phyloP scores from a whole-genome alignment of 225 moss, liverwort and hornwort genomes.

The Neckera pumila region DNA sequence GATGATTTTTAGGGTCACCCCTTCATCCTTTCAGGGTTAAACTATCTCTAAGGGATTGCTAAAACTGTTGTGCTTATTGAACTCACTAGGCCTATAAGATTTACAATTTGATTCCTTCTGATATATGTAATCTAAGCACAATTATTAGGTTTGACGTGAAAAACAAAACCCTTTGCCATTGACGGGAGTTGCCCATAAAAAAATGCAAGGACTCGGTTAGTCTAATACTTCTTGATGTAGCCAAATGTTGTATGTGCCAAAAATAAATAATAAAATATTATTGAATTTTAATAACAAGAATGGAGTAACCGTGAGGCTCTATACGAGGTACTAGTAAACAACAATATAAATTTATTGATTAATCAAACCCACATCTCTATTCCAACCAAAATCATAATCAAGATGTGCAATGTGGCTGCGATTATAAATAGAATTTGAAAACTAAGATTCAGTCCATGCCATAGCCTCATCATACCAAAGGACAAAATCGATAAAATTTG shows the following conservation, averaged over 20 bases:
- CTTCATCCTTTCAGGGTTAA: background rate
- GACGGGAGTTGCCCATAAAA: rapidly evolving
- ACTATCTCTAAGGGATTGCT: rapidly evolving
- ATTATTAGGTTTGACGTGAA: background rate
- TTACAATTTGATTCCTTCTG: background rate
- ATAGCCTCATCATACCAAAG: too few relatives aligned
- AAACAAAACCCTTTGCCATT: background rate
- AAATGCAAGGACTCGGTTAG: background rate
- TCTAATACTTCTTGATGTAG: rapidly evolving
- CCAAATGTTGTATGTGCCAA: background rate
- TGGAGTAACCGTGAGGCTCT: too few relatives aligned
- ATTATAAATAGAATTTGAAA: too few relatives aligned
- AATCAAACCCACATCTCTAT: too few relatives aligned
- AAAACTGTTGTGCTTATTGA: background rate
- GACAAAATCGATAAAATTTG: background rate
- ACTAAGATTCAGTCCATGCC: too few relatives aligned
- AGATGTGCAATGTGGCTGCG: too few relatives aligned
- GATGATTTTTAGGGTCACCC: too few relatives aligned
- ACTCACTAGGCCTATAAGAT: background rate
- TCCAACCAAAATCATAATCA: too few relatives aligned
- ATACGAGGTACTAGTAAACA: too few relatives aligned
- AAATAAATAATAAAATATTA: background rate
- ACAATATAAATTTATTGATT: too few relatives aligned
- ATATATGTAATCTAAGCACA: rapidly evolving
- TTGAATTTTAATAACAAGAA: background rate